A percentile compares a stretch with the other conserved stretches of the same genome.
Evolutionary conservation across 202 grass and related monocot species (phyloP).

Genomic region (Miscanthus sacchariflorus): DNA sequence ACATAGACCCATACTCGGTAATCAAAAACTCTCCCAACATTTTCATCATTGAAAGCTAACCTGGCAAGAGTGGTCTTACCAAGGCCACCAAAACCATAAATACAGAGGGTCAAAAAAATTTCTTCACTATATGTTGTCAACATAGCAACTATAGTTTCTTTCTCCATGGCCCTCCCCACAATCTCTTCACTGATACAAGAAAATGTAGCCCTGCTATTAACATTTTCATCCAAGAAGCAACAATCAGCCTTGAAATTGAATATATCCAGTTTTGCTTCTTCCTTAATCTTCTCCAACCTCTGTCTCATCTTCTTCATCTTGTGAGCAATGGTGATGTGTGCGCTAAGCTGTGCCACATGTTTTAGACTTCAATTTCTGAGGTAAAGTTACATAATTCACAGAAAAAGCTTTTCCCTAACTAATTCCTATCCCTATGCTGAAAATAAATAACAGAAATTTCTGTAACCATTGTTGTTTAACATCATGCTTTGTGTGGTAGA

Average conservation of each 20-base stretch:
- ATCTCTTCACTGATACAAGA: not conserved
- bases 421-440: not conserved
- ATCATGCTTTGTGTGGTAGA: no score
- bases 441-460: not conserved
- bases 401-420: not conserved
- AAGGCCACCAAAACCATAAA: slow-evolving; percentile 28
- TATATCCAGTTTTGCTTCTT: not conserved
- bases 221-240: not conserved
- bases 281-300: slow-evolving; percentile 20
- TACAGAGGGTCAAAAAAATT: not conserved
- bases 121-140: not conserved
- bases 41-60: slow-evolving; percentile 30
- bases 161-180: slow-evolving; percentile 10
- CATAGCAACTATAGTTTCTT: slow-evolving; percentile 8
- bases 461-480: not conserved
- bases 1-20: slow-evolving; percentile 31
- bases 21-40: not conserved
- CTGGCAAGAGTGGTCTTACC: slow-evolving; percentile 47
- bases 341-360: not conserved
- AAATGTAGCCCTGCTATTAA: not conserved
- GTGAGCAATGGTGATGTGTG: not conserved
- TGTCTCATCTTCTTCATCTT: slow-evolving; percentile 37
- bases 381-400: not conserved
- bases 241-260: slow-evolving; percentile 13
- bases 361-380: not conserved